phyloP scores from a whole-genome alignment of 2,329 filamentous ascomycete genomes.

The Pseudogymnoascus sp. region DNA sequence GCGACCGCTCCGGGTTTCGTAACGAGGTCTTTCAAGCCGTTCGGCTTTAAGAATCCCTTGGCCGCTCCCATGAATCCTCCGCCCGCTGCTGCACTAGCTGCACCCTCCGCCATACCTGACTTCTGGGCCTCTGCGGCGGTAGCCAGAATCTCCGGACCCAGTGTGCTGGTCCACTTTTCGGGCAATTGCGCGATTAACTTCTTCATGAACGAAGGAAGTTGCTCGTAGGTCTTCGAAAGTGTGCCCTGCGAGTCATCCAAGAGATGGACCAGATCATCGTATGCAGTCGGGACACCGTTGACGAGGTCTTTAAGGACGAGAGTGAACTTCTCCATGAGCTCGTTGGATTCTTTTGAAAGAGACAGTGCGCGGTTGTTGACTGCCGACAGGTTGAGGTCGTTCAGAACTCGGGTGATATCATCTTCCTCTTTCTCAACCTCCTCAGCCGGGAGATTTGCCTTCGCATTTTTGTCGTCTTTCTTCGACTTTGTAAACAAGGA shows the following conservation, averaged over 20 bases:
- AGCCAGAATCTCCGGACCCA: slow-evolving; percentile 78
- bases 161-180: slow-evolving; percentile 66
- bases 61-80: slow-evolving; percentile 46
- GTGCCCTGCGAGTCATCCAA: slow-evolving; percentile 56
- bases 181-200: slow-evolving; percentile 82
- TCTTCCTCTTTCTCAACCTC: slow-evolving; percentile 51
- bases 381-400: slow-evolving; percentile 75
- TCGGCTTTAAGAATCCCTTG: slow-evolving; percentile 62
- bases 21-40: slow-evolving; percentile 70
- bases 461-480: slow-evolving; percentile 34
- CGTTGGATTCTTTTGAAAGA: slow-evolving; percentile 75
- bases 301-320: slow-evolving; percentile 86
- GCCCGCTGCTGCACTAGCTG: slow-evolving; percentile 16
- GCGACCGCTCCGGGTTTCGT: slow-evolving; percentile 83
- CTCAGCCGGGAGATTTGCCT: slow-evolving; percentile 30
- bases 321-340: slow-evolving; percentile 77
- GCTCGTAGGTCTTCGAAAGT: slow-evolving; percentile 55
- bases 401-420: slow-evolving; percentile 73
- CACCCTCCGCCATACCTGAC: slow-evolving; percentile 31
- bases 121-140: slow-evolving; percentile 66
- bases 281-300: slow-evolving; percentile 88
- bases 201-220: slow-evolving; percentile 72
- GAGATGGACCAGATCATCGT: slow-evolving; percentile 69
- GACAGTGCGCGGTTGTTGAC: slow-evolving; percentile 82
- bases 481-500: slow-evolving; percentile 34